Evolutionary conservation across 305 asterid species (phyloP).

Genomic region (Plantago rigida): DNA sequence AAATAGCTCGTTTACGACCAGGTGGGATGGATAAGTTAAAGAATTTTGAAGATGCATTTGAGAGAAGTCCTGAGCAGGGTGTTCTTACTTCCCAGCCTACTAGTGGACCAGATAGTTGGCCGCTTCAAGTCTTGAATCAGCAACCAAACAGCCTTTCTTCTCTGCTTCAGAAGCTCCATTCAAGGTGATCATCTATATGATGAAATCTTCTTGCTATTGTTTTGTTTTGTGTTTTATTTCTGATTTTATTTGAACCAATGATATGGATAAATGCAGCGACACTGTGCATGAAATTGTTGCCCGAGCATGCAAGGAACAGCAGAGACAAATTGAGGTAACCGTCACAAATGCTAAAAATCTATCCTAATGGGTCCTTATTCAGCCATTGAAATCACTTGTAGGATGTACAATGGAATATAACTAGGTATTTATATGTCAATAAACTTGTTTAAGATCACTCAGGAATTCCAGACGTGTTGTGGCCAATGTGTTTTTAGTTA

Average conservation of each 20-base stretch:
- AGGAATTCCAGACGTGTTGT: no score
- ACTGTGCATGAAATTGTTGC: conserved; percentile 83
- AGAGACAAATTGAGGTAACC: conserved; percentile 89
- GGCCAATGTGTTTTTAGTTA: no score
- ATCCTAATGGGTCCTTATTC: not conserved
- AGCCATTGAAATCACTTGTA: no score
- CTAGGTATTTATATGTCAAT: no score
- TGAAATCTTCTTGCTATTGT: conserved; percentile 9
- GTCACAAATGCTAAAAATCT: not conserved
- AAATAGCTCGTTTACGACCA: conserved; percentile 49
- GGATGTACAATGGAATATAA: no score
- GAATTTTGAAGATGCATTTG: conserved; percentile 71
- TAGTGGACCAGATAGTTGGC: conserved; percentile 75
- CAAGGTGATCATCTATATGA: conserved; percentile 45
- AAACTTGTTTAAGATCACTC: no score
- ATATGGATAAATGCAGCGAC: conserved; percentile 44
- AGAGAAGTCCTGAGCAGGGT: conserved; percentile 57
- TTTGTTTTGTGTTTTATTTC: conserved; percentile 22
- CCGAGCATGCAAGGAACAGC: conserved; percentile 97
- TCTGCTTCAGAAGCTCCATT: conserved; percentile 95
- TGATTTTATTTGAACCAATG: conserved; percentile 20
- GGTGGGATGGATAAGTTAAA: conserved; percentile 53
- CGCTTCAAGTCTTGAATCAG: conserved; percentile 77
- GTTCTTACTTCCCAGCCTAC: conserved; percentile 43
- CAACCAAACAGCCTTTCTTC: conserved; percentile 82